These are phyloP conservation scores for Penicillium turbatum DNA, from an alignment of 495 filamentous ascomycete genomes.

Conservation along the genomic window DNA sequence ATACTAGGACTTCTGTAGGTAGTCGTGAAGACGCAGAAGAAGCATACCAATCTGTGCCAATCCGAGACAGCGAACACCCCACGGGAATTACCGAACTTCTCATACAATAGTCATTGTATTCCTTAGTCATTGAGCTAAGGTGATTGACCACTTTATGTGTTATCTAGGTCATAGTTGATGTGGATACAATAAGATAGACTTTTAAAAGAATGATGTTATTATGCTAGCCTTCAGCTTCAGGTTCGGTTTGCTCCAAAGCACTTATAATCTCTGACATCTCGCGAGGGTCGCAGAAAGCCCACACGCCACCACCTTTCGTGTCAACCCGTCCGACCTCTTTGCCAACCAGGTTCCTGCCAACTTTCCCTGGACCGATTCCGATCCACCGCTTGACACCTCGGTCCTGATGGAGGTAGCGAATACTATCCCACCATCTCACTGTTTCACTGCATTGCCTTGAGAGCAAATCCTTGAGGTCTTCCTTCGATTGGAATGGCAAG, in stretches of 20 bases:
- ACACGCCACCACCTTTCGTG: slow-evolving; percentile 84
- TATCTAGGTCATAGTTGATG: neutral
- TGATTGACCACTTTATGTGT: too few species aligned
- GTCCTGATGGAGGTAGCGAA: slow-evolving; percentile 84
- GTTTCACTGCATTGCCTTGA: slow-evolving; percentile 81
- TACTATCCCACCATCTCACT: slow-evolving; percentile 89
- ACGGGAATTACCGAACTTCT: neutral
- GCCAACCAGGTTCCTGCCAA: slow-evolving; percentile 88
- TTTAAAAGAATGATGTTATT: neutral
- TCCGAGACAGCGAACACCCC: neutral
- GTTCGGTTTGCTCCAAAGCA: slow-evolving; percentile 70
- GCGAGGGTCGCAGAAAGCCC: slow-evolving; percentile 79
- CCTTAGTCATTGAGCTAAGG: neutral
- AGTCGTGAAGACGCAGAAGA: neutral
- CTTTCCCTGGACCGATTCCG: slow-evolving; percentile 91
- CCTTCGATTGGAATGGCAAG: slow-evolving; percentile 65
- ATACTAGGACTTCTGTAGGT: neutral
- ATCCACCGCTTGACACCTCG: slow-evolving; percentile 82
- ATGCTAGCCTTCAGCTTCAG: slow-evolving; percentile 24
- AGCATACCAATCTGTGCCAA: neutral
- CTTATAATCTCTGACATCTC: slow-evolving; percentile 74
- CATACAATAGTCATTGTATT: neutral
- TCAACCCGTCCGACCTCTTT: slow-evolving; percentile 87
- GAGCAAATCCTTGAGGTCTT: slow-evolving; percentile 69
- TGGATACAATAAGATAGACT: neutral